A percentile compares a stretch with the other conserved stretches of the same genome.
Evolutionary conservation across 1,139 yeast genomes (phyloP).

Genomic region (Protomyces gravidus): DNA sequence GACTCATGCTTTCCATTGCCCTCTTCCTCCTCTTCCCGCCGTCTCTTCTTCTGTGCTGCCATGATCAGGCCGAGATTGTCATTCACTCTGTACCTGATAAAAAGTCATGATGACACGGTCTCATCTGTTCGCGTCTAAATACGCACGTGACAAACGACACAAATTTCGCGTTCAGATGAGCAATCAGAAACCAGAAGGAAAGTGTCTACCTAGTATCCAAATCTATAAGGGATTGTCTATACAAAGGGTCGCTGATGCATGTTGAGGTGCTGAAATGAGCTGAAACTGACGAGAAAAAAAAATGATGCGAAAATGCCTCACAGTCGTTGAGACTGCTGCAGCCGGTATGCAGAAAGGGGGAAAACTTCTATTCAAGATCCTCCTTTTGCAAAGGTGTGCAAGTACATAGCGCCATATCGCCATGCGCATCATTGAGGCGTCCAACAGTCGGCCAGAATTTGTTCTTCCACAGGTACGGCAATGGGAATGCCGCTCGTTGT

Average conservation of each 20-base stretch:
- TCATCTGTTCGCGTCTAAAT: too few species aligned
- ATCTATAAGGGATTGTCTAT: not conserved
- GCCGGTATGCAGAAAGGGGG: not conserved
- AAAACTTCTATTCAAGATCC: conserved; percentile 4
- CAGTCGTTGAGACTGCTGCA: not conserved
- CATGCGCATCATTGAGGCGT: conserved; percentile 87
- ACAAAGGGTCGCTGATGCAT: not conserved
- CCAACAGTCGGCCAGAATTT: conserved; percentile 96
- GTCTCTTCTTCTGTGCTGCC: not conserved
- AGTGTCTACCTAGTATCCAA: too few species aligned
- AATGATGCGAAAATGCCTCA: not conserved
- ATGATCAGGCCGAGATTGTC: too few species aligned
- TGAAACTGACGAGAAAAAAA: not conserved
- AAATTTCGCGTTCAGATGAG: too few species aligned
- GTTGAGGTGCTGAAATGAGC: not conserved
- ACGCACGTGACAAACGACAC: too few species aligned
- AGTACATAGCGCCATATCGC: conserved; percentile 90
- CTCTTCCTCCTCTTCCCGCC: not conserved
- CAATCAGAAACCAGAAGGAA: too few species aligned
- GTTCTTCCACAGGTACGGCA: conserved; percentile 61
- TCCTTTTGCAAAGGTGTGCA: conserved; percentile 46
- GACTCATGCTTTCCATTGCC: not conserved
- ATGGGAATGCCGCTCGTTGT: conserved; percentile 89
- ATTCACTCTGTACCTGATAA: too few species aligned
- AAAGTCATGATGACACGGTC: too few species aligned